Percentiles rank a stretch among this genome's conserved stretches.
Conservation (phyloP, 495 filamentous ascomycete species). For the Hapsidospora chrysogenum region DNA sequence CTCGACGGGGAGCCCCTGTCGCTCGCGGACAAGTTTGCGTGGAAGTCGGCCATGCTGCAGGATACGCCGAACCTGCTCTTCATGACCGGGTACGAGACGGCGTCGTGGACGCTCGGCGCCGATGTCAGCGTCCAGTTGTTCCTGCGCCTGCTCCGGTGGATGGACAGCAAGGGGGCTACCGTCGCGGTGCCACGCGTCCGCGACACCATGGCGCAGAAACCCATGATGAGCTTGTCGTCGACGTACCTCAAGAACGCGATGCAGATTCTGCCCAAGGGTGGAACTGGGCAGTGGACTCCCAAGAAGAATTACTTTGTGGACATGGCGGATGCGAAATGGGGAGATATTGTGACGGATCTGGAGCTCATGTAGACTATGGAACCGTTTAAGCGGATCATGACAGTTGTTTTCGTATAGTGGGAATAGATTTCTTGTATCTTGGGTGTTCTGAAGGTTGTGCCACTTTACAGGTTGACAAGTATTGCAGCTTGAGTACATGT, state of each 20-base stretch:
- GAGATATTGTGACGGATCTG: slow-evolving; percentile 4
- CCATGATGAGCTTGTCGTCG: slow-evolving; percentile 5
- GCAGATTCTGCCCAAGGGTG: slow-evolving; percentile 3
- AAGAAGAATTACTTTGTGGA: slow-evolving; percentile 6
- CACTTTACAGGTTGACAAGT: too few relatives aligned
- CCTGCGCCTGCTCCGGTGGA: slow-evolving; percentile 13
- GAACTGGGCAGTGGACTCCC: slow-evolving; percentile 4
- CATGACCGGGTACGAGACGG: slow-evolving; percentile 21
- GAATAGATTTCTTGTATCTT: too few relatives aligned
- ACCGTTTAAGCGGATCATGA: too few relatives aligned
- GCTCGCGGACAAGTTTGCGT: slow-evolving; percentile 15
- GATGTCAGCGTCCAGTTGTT: slow-evolving; percentile 14
- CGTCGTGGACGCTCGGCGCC: slow-evolving; percentile 25
- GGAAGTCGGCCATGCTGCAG: slow-evolving; percentile 24
- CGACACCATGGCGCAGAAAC: slow-evolving; percentile 3
- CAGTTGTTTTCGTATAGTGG: too few relatives aligned
- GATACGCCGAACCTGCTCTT: slow-evolving; percentile 21
- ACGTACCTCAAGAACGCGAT: slow-evolving; percentile 2
- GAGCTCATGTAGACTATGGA: slow-evolving; percentile 4
- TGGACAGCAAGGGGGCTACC: slow-evolving; percentile 4
- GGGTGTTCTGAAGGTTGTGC: too few relatives aligned
- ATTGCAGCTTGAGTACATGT: too few relatives aligned
- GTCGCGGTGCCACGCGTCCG: not conserved
- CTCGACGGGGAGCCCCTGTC: slow-evolving; percentile 13
- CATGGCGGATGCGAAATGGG: slow-evolving; percentile 5